Percentiles rank a stretch among this genome's conserved stretches.
Conservation (phyloP, 768 basidiomycete genomes). For the Brasilioporus rufonigricans region DNA sequence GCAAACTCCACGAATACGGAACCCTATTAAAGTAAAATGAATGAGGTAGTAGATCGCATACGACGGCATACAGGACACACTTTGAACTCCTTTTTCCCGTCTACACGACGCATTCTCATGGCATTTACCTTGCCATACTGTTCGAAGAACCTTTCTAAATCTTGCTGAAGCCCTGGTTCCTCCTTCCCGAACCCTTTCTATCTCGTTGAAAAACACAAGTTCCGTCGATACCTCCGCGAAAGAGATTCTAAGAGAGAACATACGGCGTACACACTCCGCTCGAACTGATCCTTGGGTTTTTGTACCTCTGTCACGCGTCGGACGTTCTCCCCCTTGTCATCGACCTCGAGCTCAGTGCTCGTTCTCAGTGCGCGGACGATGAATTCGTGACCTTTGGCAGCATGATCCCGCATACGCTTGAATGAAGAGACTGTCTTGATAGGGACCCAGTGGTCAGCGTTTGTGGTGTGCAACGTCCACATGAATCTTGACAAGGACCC, state of each 20-base stretch:
- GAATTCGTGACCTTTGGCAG: conserved; percentile 60
- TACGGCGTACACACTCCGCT: conserved; percentile 87
- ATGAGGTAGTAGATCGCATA: neutral
- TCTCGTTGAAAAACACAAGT: neutral
- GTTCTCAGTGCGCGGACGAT: conserved; percentile 63
- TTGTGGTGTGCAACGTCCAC: conserved; percentile 86
- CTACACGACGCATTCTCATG: conserved; percentile 82
- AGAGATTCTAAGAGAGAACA: conserved; percentile 36
- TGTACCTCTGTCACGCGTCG: conserved; percentile 73
- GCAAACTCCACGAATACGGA: conserved; percentile 93
- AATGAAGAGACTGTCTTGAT: conserved; percentile 86
- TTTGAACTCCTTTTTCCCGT: conserved; percentile 85
- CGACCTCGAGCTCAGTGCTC: conserved; percentile 64
- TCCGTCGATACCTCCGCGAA: neutral
- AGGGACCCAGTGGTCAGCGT: conserved; percentile 86
- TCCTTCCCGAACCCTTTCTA: conserved; percentile 89
- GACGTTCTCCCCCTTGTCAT: conserved; percentile 69
- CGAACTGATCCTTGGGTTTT: conserved; percentile 74
- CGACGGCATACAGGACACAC: conserved; percentile 37
- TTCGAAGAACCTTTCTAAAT: conserved; percentile 78
- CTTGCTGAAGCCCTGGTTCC: conserved; percentile 59
- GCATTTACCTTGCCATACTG: conserved; percentile 76
- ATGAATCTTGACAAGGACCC: conserved; percentile 62
- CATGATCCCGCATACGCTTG: conserved; percentile 87
- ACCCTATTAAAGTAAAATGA: conserved; percentile 46